Percentiles rank a stretch among this genome's conserved stretches.
Conservation (phyloP, 148 eudicot genomes). For the Rhododendron molle region DNA sequence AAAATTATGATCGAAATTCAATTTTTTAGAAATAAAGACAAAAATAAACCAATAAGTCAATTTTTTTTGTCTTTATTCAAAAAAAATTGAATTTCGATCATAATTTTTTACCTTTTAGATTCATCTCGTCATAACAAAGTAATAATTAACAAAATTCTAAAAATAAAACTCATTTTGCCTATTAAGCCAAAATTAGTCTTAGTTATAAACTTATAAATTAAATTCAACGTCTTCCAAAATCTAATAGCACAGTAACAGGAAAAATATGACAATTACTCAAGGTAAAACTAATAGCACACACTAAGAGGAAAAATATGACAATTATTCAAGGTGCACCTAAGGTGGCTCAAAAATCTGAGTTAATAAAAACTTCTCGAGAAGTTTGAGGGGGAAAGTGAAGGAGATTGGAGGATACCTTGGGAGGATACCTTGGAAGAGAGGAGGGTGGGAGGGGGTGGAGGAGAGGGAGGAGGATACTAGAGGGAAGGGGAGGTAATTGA, state of each 20-base stretch:
- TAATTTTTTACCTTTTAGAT: too few species aligned
- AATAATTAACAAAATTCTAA: too few species aligned
- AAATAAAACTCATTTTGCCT: too few species aligned
- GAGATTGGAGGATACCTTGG: constrained; percentile 15
- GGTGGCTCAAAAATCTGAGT: neutral
- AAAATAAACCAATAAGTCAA: too few species aligned
- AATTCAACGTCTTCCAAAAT: neutral
- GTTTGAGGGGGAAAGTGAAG: neutral
- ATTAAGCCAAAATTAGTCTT: too few species aligned
- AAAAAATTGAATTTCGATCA: too few species aligned
- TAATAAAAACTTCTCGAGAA: neutral
- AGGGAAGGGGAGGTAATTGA: constrained; percentile 48
- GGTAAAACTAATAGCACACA: neutral
- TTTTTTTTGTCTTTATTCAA: too few species aligned
- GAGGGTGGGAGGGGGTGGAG: constrained; percentile 17
- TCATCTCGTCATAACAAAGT: fast-evolving
- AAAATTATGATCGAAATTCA: too few species aligned
- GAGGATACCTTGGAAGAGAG: constrained; percentile 14
- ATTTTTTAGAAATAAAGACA: too few species aligned
- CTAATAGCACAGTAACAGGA: neutral
- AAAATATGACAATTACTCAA: too few species aligned
- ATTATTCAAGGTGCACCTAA: neutral
- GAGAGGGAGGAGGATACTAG: constrained; percentile 4
- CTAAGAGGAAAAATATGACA: neutral
- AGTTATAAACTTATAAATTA: too few species aligned